These are phyloP conservation scores for Raffaelea deltoideospora DNA, from an alignment of 2,329 filamentous ascomycete genomes.

Conservation along the genomic window DNA sequence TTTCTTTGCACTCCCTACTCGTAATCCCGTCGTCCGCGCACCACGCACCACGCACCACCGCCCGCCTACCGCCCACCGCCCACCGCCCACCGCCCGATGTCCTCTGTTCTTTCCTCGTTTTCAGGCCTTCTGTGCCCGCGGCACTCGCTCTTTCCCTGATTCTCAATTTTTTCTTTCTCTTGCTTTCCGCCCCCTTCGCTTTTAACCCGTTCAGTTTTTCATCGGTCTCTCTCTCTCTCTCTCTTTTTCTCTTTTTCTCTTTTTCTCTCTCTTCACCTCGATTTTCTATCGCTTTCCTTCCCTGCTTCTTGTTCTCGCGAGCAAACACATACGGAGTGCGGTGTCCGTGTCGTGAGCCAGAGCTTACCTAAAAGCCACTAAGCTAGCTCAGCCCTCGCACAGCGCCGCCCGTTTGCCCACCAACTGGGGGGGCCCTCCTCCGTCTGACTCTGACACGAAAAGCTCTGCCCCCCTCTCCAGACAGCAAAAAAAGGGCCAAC, in stretches of 20 bases:
- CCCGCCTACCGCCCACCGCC: constrained; percentile 3
- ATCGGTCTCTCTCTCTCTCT: background rate
- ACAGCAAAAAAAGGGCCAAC: background rate
- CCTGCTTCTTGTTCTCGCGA: background rate
- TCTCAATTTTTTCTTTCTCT: background rate
- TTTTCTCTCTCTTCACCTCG: background rate
- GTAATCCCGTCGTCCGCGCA: constrained; percentile 11
- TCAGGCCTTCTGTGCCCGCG: background rate
- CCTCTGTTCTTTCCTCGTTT: constrained; percentile 1
- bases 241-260: background rate
- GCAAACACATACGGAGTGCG: too few species aligned
- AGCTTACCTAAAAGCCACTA: background rate
- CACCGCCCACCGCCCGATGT: constrained; percentile 6
- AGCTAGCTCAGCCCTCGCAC: background rate
- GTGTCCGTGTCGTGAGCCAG: too few species aligned
- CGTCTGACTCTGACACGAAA: too few species aligned
- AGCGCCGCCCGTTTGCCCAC: background rate
- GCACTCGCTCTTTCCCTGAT: background rate
- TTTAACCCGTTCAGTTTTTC: background rate
- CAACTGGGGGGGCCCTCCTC: too few species aligned
- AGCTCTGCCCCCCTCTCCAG: too few species aligned
- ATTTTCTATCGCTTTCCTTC: background rate
- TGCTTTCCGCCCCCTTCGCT: too few species aligned
- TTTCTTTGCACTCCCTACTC: too few species aligned
- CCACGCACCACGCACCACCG: constrained; percentile 5